These are phyloP conservation scores for Prunella vulgaris DNA, from an alignment of 257 asterid species.

Conservation along the genomic window DNA sequence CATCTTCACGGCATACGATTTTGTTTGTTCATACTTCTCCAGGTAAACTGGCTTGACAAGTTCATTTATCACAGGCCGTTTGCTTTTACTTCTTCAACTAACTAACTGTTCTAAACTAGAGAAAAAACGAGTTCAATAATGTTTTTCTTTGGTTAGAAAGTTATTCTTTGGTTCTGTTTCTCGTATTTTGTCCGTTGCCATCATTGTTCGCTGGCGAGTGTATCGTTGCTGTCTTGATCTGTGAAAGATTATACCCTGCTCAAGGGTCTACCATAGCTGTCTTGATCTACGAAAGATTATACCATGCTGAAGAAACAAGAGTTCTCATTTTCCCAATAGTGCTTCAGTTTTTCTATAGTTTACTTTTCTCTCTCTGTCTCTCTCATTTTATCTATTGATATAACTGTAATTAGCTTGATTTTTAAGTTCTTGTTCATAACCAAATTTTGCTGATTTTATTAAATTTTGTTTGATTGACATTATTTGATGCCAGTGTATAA, in stretches of 20 bases:
- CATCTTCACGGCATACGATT: slow-evolving; percentile 1
- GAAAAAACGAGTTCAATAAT: not conserved
- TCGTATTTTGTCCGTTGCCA: slow-evolving; percentile 26
- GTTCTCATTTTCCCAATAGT: not conserved
- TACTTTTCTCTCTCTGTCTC: not conserved
- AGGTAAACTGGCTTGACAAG: slow-evolving; percentile 27
- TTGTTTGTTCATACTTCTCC: slow-evolving; percentile 23
- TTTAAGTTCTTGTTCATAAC: not conserved
- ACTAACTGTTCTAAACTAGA: slow-evolving; percentile 5
- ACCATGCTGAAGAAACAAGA: slow-evolving; percentile 12
- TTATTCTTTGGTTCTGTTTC: slow-evolving; percentile 41
- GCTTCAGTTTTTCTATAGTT: not conserved
- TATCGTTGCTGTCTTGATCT: slow-evolving; percentile 32
- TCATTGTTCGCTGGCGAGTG: slow-evolving; percentile 32
- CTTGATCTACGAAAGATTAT: slow-evolving; percentile 10
- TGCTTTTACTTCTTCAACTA: slow-evolving; percentile 7
- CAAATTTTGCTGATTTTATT: not conserved
- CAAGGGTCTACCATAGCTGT: too few relatives aligned
- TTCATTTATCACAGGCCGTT: slow-evolving; percentile 23
- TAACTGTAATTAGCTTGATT: not conserved
- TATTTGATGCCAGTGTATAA: not conserved
- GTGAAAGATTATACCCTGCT: slow-evolving; percentile 15
- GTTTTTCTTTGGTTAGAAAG: slow-evolving; percentile 9
- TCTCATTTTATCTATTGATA: not conserved
- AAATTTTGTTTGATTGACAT: not conserved